Evolutionary conservation across 2,329 filamentous ascomycete species (phyloP), one percentile per base, ranked within the genome.

Genomic region (Cryphonectria naterciae): DNA sequence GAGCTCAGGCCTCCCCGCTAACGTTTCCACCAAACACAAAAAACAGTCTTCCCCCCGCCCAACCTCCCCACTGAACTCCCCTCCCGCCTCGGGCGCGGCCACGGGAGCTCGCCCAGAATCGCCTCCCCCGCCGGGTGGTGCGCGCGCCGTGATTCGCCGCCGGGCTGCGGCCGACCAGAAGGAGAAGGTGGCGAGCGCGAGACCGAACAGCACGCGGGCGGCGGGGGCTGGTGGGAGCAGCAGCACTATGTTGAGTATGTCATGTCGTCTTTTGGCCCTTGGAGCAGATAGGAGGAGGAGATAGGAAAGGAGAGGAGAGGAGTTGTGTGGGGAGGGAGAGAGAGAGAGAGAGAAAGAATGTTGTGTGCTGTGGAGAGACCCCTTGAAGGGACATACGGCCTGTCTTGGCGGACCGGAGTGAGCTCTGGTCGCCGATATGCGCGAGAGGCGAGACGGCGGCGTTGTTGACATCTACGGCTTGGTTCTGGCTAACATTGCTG

Each of bases 81-180:
- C 83, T 74, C 78, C 86, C 76, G 86, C 89, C 76, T 88, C 88
- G 71, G 93, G 92, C 82, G 87, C 90, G 72, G 90, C 88, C 79
- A 88, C 91, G 79, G 90, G 88, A 79, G 56, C 58, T 11, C 93
- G 95, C 75, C 91, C 93, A 70, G 92, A 93, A 41, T 97, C 95
- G 65, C 95, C 95, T 73, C 91, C 93, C 78, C 92, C 94, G 74
- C 96, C 96, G 37, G 96, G 96, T 75, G 96, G 96, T 77, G 94
- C 96, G 78, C 94, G 96, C 81, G 97, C 95, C 76, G 95, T 94
- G 73, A 97, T 99, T 84, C 91, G 96, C 82, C 92, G 96, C 82
- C 94, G 96, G 81, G 95, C 96, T 60, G 96, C 96, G 41, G 95
- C 95, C 78, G 96, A 98, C 82, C 93, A 97, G 85, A 97, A 97